Evolutionary conservation across 148 eudicot genomes (phyloP), one percentile per base, ranked within the genome.

Genomic region (Rheum nobile): DNA sequence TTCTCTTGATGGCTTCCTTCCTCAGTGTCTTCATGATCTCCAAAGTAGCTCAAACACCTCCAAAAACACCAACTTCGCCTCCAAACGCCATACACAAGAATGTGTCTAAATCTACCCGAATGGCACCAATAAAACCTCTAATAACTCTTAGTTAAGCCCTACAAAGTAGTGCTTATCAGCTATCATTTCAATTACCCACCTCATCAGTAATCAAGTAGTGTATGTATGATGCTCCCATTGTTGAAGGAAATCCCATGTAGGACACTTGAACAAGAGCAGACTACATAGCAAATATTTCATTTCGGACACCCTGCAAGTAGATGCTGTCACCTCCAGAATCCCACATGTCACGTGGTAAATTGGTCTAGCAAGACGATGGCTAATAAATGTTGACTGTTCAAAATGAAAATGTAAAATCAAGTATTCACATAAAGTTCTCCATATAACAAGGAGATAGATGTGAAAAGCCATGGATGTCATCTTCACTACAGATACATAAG

Each of bases 261-360:
- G 97, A 90, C 69, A 94, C 98, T 82, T 94, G 98, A 75, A 94
- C 81, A 4, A 97, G 97, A 78, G 98, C 98, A 83, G 98, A 97
- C 80, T 94, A 90, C 97, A 94, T 87, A 48, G 98, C 97, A 85
- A 94, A 94, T 80, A 94, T 89, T 83, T 94, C 98, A 82, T 91
- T 94, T 79, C 98, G 82, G 29, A 96, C 98, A 63, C 98, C 98
- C 98, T 94, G 86, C 78, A 80, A 67, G 59, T 71, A 11, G 65
- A 57, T 24, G 14, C 65, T 57, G 65, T 57, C 65, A 57, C 29
- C 31, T 57, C 29, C 13, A 26, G 65, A 57, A 26, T 57, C 32
- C 55, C 55, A 50, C 8, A 50, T 50, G 55, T 19, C 19, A 17
- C 19, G 55, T 50, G 19, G 55, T 17, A 50, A 47, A 46, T 17